phyloP scores from a whole-genome alignment of 2,329 filamentous ascomycete species.

The Ustilaginoidea virens region DNA sequence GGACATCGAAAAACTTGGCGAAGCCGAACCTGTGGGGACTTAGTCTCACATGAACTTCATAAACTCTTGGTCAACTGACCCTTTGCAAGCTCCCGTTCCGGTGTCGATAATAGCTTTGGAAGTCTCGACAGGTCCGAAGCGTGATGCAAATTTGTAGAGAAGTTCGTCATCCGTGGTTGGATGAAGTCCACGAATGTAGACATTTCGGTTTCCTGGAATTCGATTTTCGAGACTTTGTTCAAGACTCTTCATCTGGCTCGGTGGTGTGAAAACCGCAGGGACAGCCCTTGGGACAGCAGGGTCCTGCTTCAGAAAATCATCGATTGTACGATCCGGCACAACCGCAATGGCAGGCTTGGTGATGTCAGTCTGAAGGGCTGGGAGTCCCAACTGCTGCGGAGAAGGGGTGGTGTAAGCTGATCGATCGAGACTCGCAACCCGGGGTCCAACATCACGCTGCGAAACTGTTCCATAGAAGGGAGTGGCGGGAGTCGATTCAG shows the following conservation, averaged over 20 bases:
- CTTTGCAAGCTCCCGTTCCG: slow-evolving; percentile 86
- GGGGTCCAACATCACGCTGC: slow-evolving; percentile 43
- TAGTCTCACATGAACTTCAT: slow-evolving; percentile 1
- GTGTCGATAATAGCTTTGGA: slow-evolving; percentile 98
- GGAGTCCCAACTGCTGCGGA: slow-evolving; percentile 39
- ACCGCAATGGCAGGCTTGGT: slow-evolving; percentile 25
- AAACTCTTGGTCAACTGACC: slow-evolving; percentile 37
- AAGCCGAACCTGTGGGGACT: slow-evolving; percentile 68
- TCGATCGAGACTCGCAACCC: slow-evolving; percentile 43
- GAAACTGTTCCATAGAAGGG: slow-evolving; percentile 45
- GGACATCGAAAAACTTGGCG: slow-evolving; percentile 80
- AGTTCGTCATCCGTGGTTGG: slow-evolving; percentile 91
- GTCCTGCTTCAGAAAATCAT: slow-evolving; percentile 55
- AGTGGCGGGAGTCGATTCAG: slow-evolving; percentile 49
- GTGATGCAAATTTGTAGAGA: slow-evolving; percentile 63
- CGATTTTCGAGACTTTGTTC: slow-evolving; percentile 92
- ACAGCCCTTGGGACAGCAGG: slow-evolving; percentile 78
- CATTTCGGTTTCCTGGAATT: slow-evolving; percentile 82
- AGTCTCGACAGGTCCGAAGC: slow-evolving; percentile 88
- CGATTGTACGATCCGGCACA: slow-evolving; percentile 35
- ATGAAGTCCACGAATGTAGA: slow-evolving; percentile 93
- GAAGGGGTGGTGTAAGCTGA: slow-evolving; percentile 53
- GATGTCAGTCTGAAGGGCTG: slow-evolving; percentile 22
- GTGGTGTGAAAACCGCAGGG: slow-evolving; percentile 73
- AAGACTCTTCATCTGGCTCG: slow-evolving; percentile 74